Base-by-base conservation (phyloP, 2,329 filamentous ascomycete genomes). In the Cercospora zeina region DNA sequence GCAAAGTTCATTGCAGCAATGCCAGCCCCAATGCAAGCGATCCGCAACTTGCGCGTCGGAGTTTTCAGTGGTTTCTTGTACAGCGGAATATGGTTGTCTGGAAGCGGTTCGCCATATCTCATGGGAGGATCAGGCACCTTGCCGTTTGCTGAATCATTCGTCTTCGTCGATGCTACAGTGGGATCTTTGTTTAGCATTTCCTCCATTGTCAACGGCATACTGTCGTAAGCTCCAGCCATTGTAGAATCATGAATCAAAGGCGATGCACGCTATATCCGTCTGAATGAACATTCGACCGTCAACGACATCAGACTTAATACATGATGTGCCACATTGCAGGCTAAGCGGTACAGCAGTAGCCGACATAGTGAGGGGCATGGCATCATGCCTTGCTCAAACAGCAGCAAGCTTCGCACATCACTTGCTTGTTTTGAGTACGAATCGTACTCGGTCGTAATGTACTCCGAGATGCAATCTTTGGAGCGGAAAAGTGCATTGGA, bases 1-100 rank as follows among this genome's bases (percentile, higher is more conserved):
- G 77, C 77, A 21, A 79, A 67, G 31, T 73, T 72, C 64, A 80
- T 69, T 0, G 75, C 77, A 4, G 73, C 75, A 37, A 74, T 70
- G 11, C 73, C 72, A 13, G 72, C 74, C 14, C 74, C 74, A 37
- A 75, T 72, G 37, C 68, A 72, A 11, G 72, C 65, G 21, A 73
- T 69, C 34, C 58, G 58, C 13, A 74, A 62, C 58, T 70, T 68
- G 42, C 66, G 69, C 33, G 66, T 73, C 27, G 68, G 69, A 1
- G 68, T 73, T 21, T 67, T 68, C 62, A 74, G 63, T 2, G 73
- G 72, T 57, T 71, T 70, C 51, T 69, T 66, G 55, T 73, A 73
- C n/a, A 74, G 58, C 8, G 73, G 73, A 16, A 75, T 73, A 71
- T 73, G 74, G 49, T 61, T 63, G 47, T 60, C 19, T 24, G 67